Percentiles rank a stretch among this genome's conserved stretches.
Conservation (phyloP, 805 yeast species). For the Yamadazyma kitorensis region DNA sequence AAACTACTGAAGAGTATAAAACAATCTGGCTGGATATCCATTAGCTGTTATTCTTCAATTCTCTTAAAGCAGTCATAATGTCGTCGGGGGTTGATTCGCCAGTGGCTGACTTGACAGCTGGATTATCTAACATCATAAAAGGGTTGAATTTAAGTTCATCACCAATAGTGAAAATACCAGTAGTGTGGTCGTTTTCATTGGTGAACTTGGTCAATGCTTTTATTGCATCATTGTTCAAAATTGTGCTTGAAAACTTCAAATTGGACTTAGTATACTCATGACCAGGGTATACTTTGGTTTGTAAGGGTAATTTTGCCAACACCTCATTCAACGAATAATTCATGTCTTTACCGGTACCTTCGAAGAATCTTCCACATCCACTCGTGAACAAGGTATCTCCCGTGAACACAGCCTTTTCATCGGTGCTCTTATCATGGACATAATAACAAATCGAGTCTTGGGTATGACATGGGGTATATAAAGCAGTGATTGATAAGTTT, state of each 20-base stretch:
- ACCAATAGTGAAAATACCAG: conserved; percentile 80
- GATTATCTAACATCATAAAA: conserved; percentile 76
- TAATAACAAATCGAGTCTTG: conserved; percentile 92
- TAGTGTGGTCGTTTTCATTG: conserved; percentile 61
- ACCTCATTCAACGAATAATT: conserved; percentile 57
- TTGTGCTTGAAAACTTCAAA: conserved; percentile 69
- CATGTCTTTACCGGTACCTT: conserved; percentile 86
- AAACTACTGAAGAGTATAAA: no score
- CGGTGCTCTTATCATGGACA: conserved; percentile 60
- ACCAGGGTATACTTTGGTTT: conserved; percentile 83
- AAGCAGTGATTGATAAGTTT: conserved; percentile 64
- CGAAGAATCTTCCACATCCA: conserved; percentile 97
- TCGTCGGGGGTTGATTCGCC: conserved; percentile 49
- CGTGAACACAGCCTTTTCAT: conserved; percentile 76
- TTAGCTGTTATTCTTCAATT: conserved; percentile 59
- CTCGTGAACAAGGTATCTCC: conserved; percentile 94
- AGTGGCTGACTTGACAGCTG: conserved; percentile 55
- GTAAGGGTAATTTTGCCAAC: conserved; percentile 60
- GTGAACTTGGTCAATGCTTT: conserved; percentile 51
- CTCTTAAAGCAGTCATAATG: conserved; percentile 72
- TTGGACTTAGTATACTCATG: conserved; percentile 92
- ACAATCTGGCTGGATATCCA: neutral
- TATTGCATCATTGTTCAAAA: conserved; percentile 55
- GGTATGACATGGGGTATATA: conserved; percentile 98
- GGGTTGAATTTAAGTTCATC: conserved; percentile 88